These are phyloP conservation scores for Agaricus subrufescens DNA, from an alignment of 768 basidiomycete genomes.

Conservation along the genomic window DNA sequence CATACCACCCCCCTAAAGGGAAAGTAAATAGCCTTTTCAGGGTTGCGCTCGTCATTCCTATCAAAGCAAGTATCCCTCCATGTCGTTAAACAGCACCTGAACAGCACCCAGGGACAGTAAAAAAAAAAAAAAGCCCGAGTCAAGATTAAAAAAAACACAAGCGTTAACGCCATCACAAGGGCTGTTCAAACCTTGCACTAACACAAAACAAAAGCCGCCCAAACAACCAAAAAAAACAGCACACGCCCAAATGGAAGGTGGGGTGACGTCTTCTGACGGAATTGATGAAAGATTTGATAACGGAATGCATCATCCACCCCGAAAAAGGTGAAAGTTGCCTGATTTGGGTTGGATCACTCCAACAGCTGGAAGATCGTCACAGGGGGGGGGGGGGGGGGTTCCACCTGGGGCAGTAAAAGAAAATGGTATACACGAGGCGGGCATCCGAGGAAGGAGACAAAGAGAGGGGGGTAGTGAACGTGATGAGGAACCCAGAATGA, in stretches of 20 bases:
- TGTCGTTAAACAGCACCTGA: no score
- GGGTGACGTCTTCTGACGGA: background rate
- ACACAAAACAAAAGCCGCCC: background rate
- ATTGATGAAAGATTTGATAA: conserved; percentile 4
- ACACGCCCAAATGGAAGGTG: conserved; percentile 4
- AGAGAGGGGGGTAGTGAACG: no score
- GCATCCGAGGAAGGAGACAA: no score
- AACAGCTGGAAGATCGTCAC: background rate
- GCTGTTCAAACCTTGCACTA: no score
- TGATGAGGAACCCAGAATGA: no score
- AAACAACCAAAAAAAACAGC: background rate
- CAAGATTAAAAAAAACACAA: no score
- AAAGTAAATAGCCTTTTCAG: conserved; percentile 7
- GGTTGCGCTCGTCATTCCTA: background rate
- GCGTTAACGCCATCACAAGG: no score
- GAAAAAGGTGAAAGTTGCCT: background rate
- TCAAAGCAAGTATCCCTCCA: background rate
- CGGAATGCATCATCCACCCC: background rate
- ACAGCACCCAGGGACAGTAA: no score
- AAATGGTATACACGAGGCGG: no score
- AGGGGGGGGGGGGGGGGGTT: background rate
- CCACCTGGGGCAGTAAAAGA: background rate
- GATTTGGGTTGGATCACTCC: background rate
- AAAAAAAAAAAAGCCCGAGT: no score
- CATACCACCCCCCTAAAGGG: conserved; percentile 3